phyloP scores from a whole-genome alignment of 1,139 yeast genomes.

The Sugiyamaella xylanicola region DNA sequence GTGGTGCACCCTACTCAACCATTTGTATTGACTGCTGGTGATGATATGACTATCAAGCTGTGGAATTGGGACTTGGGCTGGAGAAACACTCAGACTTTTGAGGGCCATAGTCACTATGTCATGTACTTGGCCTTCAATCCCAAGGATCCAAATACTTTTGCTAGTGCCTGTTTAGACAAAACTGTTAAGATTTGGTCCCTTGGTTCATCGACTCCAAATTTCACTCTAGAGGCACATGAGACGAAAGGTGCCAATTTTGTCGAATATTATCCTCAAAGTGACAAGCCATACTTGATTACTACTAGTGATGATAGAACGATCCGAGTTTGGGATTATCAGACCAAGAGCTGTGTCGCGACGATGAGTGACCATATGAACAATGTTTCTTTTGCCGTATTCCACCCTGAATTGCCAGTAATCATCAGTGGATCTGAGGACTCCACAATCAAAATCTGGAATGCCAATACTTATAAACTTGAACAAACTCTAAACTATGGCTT shows the following conservation, averaged over 20 bases:
- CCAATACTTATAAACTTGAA: conserved; percentile 82
- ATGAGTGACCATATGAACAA: conserved; percentile 91
- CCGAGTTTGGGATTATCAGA: conserved; percentile 96
- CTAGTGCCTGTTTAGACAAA: conserved; percentile 93
- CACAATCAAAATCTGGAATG: conserved; percentile 92
- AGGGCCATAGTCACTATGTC: conserved; percentile 94
- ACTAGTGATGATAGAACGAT: conserved; percentile 91
- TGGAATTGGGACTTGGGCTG: conserved; percentile 98
- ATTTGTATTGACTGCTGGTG: conserved; percentile 83
- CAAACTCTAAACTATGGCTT: conserved; percentile 87
- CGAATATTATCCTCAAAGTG: conserved; percentile 95
- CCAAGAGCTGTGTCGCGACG: conserved; percentile 92
- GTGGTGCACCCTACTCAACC: conserved; percentile 96
- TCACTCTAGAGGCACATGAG: conserved; percentile 88
- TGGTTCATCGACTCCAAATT: conserved; percentile 87
- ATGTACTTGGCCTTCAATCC: conserved; percentile 96
- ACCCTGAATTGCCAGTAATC: conserved; percentile 89
- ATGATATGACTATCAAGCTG: conserved; percentile 85
- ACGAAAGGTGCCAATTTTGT: conserved; percentile 93
- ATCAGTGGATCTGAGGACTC: conserved; percentile 89
- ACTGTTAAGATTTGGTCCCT: conserved; percentile 97
- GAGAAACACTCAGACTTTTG: conserved; percentile 86
- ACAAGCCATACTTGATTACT: conserved; percentile 92
- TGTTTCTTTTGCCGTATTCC: conserved; percentile 95
- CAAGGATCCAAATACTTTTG: conserved; percentile 96